Conservation (phyloP, 257 asterid genomes). For the Nicotiana attenuata region DNA sequence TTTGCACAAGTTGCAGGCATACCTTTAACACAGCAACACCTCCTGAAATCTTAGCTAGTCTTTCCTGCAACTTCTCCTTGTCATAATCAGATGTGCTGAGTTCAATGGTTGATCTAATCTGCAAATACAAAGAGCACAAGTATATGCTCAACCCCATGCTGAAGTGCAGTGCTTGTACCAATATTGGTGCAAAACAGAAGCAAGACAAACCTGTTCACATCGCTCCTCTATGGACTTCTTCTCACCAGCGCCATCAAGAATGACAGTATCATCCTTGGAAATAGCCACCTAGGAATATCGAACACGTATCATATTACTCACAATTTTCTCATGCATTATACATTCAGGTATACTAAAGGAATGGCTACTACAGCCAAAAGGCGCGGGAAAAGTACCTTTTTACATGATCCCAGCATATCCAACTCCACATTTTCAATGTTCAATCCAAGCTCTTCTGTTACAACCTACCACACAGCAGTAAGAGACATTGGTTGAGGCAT, state of each 20-base stretch:
- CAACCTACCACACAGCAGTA: conserved; percentile 41
- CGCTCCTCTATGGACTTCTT: conserved; percentile 81
- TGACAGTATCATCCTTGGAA: conserved; percentile 86
- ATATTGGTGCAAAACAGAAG: not conserved
- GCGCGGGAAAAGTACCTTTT: conserved; percentile 44
- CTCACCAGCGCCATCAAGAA: conserved; percentile 92
- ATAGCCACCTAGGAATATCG: conserved; percentile 49
- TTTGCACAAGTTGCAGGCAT: not conserved
- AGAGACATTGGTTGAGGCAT: not conserved
- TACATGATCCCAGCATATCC: conserved; percentile 86
- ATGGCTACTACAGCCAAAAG: not conserved
- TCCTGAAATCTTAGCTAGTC: conserved; percentile 93
- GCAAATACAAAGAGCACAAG: conserved; percentile 8
- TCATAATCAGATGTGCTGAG: conserved; percentile 83
- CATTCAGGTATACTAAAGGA: not conserved
- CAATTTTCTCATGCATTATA: not conserved
- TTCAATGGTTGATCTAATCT: conserved; percentile 77
- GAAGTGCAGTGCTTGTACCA: not conserved
- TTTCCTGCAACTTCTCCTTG: conserved; percentile 90
- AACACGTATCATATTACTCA: not conserved
- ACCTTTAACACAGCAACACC: conserved; percentile 98
- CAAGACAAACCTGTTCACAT: conserved; percentile 63
- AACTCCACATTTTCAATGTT: conserved; percentile 70
- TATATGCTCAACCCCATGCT: not conserved
- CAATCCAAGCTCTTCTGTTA: conserved; percentile 95